Conservation (phyloP, 371 early-diverging fungal genomes). For the Fennellomyces sp. region DNA sequence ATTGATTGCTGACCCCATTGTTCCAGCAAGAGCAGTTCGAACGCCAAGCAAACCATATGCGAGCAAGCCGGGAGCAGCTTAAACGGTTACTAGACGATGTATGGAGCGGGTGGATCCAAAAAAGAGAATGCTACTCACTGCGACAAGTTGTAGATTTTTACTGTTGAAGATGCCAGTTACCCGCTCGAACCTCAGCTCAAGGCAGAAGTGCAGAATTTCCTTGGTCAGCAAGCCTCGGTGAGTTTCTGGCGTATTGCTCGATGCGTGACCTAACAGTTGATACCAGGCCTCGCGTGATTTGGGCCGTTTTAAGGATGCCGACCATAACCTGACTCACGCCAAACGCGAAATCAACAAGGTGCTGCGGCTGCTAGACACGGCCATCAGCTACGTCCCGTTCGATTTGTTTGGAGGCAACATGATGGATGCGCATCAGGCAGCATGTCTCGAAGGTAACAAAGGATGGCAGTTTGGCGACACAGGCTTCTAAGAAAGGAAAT, state of each 20-base stretch:
- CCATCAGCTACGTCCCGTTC: conserved; percentile 36
- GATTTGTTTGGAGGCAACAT: conserved; percentile 41
- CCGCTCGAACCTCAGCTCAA: conserved; percentile 33
- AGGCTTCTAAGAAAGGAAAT: background rate
- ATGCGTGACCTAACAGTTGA: background rate
- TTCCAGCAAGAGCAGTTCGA: conserved; percentile 16
- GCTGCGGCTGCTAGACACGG: conserved; percentile 24
- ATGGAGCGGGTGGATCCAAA: background rate
- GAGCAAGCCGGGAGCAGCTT: background rate
- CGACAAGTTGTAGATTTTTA: conserved; percentile 29
- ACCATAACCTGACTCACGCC: conserved; percentile 26
- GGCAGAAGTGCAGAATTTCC: conserved; percentile 32
- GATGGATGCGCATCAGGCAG: conserved; percentile 38
- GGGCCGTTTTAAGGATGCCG: conserved; percentile 29
- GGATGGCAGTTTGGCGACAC: no score
- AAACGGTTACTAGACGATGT: conserved; percentile 17
- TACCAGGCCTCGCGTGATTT: conserved; percentile 38
- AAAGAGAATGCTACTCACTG: background rate
- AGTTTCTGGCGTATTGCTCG: background rate
- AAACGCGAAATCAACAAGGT: conserved; percentile 23
- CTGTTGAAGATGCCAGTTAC: conserved; percentile 16
- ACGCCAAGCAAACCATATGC: conserved; percentile 15
- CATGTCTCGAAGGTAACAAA: conserved; percentile 42
- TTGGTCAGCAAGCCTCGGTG: conserved; percentile 29
- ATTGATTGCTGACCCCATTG: no score